Evolutionary conservation across 202 grass and related monocot genomes (phyloP).

Genomic region (Elaeis oleifera): DNA sequence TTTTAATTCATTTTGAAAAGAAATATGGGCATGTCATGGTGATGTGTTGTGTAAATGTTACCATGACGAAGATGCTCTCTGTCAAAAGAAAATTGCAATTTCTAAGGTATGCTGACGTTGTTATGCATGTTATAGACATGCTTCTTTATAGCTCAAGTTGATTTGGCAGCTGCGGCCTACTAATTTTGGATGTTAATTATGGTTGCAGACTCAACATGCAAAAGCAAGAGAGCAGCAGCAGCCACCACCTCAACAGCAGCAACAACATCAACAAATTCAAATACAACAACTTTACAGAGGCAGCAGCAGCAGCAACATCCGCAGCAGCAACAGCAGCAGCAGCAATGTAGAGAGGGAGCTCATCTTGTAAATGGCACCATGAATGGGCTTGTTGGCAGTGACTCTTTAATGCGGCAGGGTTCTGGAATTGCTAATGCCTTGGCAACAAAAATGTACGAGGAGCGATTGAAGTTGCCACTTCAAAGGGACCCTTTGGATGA

Average conservation of each 20-base stretch:
- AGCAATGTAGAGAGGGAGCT: conserved; percentile 77
- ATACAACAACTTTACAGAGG: conserved; percentile 90
- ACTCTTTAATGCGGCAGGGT: conserved; percentile 64
- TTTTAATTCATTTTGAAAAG: too few relatives aligned
- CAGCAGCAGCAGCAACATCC: conserved; percentile 36
- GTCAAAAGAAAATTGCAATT: too few relatives aligned
- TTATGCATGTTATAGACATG: too few relatives aligned
- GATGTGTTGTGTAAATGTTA: too few relatives aligned
- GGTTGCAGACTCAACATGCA: conserved; percentile 67
- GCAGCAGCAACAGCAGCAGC: conserved; percentile 18
- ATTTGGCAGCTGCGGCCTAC: too few relatives aligned
- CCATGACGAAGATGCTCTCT: too few relatives aligned
- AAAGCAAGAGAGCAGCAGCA: conserved; percentile 77
- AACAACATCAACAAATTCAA: conserved; percentile 82
- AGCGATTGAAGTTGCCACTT: conserved; percentile 77
- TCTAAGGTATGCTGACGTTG: too few relatives aligned
- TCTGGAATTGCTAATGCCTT: conserved; percentile 78
- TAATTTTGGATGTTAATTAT: not conserved
- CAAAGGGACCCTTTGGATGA: conserved; percentile 83
- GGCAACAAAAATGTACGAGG: conserved; percentile 97
- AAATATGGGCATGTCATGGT: too few relatives aligned
- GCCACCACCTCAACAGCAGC: conserved; percentile 35
- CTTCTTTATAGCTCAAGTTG: too few relatives aligned
- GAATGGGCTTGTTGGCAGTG: conserved; percentile 56
- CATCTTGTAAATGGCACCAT: conserved; percentile 72